phyloP scores from a whole-genome alignment of 257 asterid genomes.

The Nicotiana paniculata region DNA sequence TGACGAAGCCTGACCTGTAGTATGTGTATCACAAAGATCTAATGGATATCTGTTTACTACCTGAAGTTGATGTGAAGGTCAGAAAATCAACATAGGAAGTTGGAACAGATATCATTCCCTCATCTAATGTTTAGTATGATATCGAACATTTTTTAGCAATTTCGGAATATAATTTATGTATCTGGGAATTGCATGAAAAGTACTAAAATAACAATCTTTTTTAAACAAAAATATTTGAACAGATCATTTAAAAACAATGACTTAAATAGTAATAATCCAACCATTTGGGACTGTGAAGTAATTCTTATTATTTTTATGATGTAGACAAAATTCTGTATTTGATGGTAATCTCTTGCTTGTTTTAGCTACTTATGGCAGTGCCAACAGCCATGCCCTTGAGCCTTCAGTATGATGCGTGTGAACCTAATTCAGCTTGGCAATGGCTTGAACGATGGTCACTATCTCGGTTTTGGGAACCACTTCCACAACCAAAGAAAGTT shows the following conservation, averaged over 20 bases:
- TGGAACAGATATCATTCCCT: not conserved
- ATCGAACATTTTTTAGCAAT: not conserved
- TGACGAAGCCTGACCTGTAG: not conserved
- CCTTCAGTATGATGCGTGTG: conserved; percentile 67
- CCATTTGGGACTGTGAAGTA: not conserved
- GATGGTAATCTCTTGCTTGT: not conserved
- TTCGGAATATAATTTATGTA: not conserved
- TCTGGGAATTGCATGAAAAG: not conserved
- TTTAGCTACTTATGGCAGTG: conserved; percentile 62
- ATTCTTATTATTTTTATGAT: not conserved
- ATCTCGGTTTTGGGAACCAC: conserved; percentile 69
- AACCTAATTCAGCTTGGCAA: conserved; percentile 72
- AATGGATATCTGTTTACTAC: not conserved
- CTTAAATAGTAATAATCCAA: not conserved
- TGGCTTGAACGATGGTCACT: conserved; percentile 96
- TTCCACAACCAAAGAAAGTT: conserved; percentile 32
- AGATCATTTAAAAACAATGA: not conserved
- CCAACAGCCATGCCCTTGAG: conserved; percentile 79
- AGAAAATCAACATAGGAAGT: not conserved
- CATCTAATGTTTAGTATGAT: not conserved
- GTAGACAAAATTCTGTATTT: conserved; percentile 1
- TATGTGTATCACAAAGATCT: not conserved
- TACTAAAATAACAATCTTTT: not conserved
- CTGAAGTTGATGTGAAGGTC: not conserved
- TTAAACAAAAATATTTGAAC: not conserved